Evolutionary conservation across 2,329 filamentous ascomycete genomes (phyloP).

Genomic region (Neopestalotiopsis clavispora): DNA sequence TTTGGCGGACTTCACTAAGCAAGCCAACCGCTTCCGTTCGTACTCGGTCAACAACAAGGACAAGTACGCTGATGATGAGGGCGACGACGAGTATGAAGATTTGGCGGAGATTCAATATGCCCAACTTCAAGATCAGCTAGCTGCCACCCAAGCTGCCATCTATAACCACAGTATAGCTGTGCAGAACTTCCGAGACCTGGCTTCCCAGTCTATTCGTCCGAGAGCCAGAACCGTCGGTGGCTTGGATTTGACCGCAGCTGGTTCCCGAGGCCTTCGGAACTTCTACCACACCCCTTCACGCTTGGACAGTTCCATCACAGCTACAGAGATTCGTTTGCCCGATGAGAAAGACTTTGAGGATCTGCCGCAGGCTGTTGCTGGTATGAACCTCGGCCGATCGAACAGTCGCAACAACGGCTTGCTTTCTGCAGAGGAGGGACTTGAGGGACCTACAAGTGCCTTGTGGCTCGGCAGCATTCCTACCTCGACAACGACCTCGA

Average conservation of each 20-base stretch:
- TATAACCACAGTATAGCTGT: conserved; percentile 93
- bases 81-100: conserved; percentile 75
- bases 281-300: conserved; percentile 77
- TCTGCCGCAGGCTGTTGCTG: conserved; percentile 80
- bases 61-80: conserved; percentile 90
- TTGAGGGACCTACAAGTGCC: conserved; percentile 90
- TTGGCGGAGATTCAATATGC: conserved; percentile 63
- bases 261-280: conserved; percentile 67
- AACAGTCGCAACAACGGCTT: conserved; percentile 70
- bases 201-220: conserved; percentile 80
- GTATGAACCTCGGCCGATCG: conserved; percentile 73
- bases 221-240: conserved; percentile 92
- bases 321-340: conserved; percentile 74
- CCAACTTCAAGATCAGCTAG: conserved; percentile 66
- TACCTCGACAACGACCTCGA: conserved; percentile 94
- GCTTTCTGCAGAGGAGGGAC: conserved; percentile 76
- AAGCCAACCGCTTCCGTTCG: conserved; percentile 87
- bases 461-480: conserved; percentile 98
- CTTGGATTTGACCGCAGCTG: conserved; percentile 71
- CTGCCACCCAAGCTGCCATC: conserved; percentile 72
- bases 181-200: conserved; percentile 72
- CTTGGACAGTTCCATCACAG: conserved; percentile 76
- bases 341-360: conserved; percentile 82
- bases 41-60: conserved; percentile 99
- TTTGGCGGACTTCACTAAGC: conserved; percentile 75